Evolutionary conservation across 75 land plant genomes (phyloP), one percentile per base, ranked within the genome.

Genomic region (Adiantum capillusveneris): DNA sequence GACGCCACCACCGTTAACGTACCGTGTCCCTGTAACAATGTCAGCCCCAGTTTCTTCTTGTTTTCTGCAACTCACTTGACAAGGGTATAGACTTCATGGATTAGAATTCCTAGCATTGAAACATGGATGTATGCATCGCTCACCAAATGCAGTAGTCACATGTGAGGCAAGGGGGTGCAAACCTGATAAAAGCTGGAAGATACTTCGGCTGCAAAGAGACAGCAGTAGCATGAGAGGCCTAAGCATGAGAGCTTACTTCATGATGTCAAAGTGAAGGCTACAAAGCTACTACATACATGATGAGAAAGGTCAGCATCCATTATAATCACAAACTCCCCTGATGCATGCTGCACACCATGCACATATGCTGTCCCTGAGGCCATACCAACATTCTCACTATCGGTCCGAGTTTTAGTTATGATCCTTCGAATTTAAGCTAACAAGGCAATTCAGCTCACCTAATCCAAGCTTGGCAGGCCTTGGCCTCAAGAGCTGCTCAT

Each of bases 301-400:
- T 92, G 97, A 18, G 97, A 92, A 27, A 92, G 69, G 76, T 92
- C 97, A 51, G 95, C 97, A 75, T 92, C 97, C 95, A 92, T 85
- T 24, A 92, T 88, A 1, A 92, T 66, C 51, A 92, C 75, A 68
- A 80, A 92, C 44, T 85, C 88, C 0, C 97, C 97, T 28, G 95
- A 82, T 7, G 95, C 97, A 85, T 88, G 67, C 72, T 83, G 88
- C 37, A 92, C 65, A 25, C 98, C 98, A 75, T 93, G 98, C 56
- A 59, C 34, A 59, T 93, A 93, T 59, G 98, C 98, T 45, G 98
- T 93, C 44, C 98, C 98, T 93, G 71, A 50, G 55, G 78, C 13
- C 16, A 14, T 6, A 11, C 24, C 21, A 27, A 29, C 5, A 9
- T 34, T 34, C 14, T 16, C 29, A 62, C n/a, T 3, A 25, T 11